Percentiles rank a stretch among this genome's conserved stretches.
These are phyloP conservation scores for Epichloe gansuensis DNA, from an alignment of 2,329 filamentous ascomycete genomes.

Conservation along the genomic window DNA sequence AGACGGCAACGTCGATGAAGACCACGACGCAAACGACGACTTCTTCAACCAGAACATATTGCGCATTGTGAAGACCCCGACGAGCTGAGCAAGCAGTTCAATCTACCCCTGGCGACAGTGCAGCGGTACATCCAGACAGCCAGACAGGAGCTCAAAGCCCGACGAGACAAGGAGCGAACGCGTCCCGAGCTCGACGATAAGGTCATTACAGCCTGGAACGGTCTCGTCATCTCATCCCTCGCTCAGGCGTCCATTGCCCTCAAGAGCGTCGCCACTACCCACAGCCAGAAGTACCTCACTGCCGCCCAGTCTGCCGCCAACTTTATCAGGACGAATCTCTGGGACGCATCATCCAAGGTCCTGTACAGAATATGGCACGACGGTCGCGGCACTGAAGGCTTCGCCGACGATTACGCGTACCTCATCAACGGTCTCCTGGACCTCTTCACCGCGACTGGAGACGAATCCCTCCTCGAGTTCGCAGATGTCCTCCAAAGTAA, in stretches of 20 bases:
- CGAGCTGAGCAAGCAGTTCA: slow-evolving; percentile 64
- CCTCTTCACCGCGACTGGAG: slow-evolving; percentile 71
- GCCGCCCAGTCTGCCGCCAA: slow-evolving; percentile 55
- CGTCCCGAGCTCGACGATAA: slow-evolving; percentile 78
- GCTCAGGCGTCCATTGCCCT: slow-evolving; percentile 61
- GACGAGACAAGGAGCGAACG: slow-evolving; percentile 62
- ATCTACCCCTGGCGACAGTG: slow-evolving; percentile 57
- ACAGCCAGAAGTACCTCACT: slow-evolving; percentile 47
- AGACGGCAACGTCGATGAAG: slow-evolving; percentile 73
- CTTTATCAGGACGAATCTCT: slow-evolving; percentile 66
- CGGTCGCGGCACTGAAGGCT: slow-evolving; percentile 53
- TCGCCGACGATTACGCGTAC: slow-evolving; percentile 93
- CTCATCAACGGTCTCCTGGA: slow-evolving; percentile 72
- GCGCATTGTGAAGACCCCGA: slow-evolving; percentile 53
- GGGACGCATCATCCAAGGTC: slow-evolving; percentile 47
- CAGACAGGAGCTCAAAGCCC: slow-evolving; percentile 53
- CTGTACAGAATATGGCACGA: slow-evolving; percentile 67
- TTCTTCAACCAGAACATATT: slow-evolving; percentile 91
- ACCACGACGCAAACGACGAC: slow-evolving; percentile 83
- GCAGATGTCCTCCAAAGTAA: slow-evolving; percentile 69
- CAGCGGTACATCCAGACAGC: slow-evolving; percentile 54
- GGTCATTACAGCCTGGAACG: slow-evolving; percentile 78
- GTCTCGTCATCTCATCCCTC: slow-evolving; percentile 74
- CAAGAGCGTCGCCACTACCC: slow-evolving; percentile 43
- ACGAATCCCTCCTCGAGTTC: slow-evolving; percentile 65